Evolutionary conservation across 2,329 filamentous ascomycete species (phyloP), one percentile per base, ranked within the genome.

Genomic region (Fusarium sp.): DNA sequence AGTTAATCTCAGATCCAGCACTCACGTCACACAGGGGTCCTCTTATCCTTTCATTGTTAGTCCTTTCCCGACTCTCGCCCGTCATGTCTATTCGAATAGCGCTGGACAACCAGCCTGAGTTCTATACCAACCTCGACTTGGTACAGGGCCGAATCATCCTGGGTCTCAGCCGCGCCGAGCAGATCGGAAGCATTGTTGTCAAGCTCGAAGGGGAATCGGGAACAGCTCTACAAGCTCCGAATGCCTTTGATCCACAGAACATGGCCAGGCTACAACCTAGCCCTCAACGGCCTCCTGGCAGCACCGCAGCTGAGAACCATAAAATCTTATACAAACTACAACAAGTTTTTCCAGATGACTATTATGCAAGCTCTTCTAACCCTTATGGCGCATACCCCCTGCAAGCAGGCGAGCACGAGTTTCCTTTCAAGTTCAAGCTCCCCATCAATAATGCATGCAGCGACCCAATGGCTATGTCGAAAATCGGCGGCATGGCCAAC

Each of bases 141-240:
- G 88, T 96, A 68, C 87, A 86, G 36, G 94, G 94, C 61, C 86
- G 87, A 67, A 83, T 92, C 34, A 79, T 90, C 56, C 82, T 92
- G 36, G 81, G 78, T 26, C 82, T 92, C 72, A 90, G 88, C 58
- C 92, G 91, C 73, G 84, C 93, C 61, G 93, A 96, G 81, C 86
- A 89, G 63, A 87, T 96, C 56, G 89, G 90, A 55, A 92, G 90
- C 59, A 91, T 96, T 72, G 86, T 94, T 42, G 93, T 96, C 78
- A 96, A 96, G 85, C 89, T 96, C 38, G 94, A 96, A 80, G 94
- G 94, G 75, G 93, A 96, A 83, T 91, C 91, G 54, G 88, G 88
- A 71, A 95, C 93, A 10, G 87, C 92, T 48, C 83, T 94, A 22
- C 81, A 85, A 82, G 80, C 89, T 71, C 83, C 89, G 76, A 75